Evolutionary conservation across 345 rosid species (phyloP).

Genomic region (Excoecaria cochinchinensis): DNA sequence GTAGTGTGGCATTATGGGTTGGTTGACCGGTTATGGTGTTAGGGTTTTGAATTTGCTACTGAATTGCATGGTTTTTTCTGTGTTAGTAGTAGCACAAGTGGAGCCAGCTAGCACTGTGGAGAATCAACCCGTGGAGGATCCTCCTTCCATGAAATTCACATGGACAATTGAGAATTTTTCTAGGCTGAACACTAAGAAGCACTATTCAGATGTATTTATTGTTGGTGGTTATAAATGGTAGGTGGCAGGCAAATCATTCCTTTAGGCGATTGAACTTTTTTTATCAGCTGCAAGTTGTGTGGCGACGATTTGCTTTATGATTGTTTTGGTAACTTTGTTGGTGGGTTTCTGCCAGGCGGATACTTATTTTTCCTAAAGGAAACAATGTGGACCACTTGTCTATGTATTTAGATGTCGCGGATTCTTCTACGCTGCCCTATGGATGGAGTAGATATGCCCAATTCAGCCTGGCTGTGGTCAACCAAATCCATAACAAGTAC

Average conservation of each 20-base stretch:
- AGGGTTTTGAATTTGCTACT: slow-evolving; percentile 4
- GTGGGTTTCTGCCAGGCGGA: slow-evolving; percentile 58
- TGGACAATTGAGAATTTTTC: slow-evolving; percentile 83
- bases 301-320: background rate
- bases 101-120: slow-evolving; percentile 61
- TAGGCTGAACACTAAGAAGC: slow-evolving; percentile 68
- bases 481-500: slow-evolving; percentile 71
- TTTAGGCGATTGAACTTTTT: background rate
- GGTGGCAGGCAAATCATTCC: background rate
- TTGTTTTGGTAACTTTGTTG: slow-evolving; percentile 10
- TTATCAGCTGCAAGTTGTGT: background rate
- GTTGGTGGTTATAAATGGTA: slow-evolving; percentile 97
- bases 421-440: slow-evolving; percentile 69
- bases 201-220: slow-evolving; percentile 65
- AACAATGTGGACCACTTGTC: slow-evolving; percentile 86
- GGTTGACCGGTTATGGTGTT: background rate
- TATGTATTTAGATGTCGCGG: slow-evolving; percentile 93
- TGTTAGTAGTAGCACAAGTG: slow-evolving; percentile 45
- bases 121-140: slow-evolving; percentile 79
- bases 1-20: background rate
- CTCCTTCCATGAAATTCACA: slow-evolving; percentile 69
- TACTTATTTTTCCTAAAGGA: slow-evolving; percentile 83
- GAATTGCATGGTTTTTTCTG: background rate
- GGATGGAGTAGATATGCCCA: slow-evolving; percentile 97
- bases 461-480: slow-evolving; percentile 81